A percentile compares a stretch with the other conserved stretches of the same genome.
These are phyloP conservation scores for Helicocarpus griseus DNA, from an alignment of 2,329 filamentous ascomycete species.

Conservation along the genomic window DNA sequence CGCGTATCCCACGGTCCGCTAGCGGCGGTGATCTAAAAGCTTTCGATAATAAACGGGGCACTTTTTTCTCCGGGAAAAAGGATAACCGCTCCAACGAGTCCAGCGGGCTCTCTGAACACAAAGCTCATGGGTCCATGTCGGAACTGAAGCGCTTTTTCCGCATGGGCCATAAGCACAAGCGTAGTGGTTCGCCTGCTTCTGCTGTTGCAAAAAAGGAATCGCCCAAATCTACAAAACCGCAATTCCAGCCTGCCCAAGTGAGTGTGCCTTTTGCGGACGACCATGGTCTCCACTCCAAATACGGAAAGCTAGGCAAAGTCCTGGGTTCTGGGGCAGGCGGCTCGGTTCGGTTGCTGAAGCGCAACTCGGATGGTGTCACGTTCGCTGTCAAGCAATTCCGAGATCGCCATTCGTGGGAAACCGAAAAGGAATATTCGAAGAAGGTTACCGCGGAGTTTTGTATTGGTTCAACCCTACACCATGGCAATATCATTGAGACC, in stretches of 20 bases:
- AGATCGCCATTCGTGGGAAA: constrained; percentile 83
- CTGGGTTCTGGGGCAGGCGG: constrained; percentile 89
- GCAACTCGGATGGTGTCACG: constrained; percentile 81
- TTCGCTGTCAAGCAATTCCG: constrained; percentile 98
- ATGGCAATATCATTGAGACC: constrained; percentile 97
- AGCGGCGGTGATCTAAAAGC: constrained; percentile 32
- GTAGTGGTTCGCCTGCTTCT: constrained; percentile 52
- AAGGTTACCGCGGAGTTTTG: constrained; percentile 98
- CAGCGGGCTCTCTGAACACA: constrained; percentile 36
- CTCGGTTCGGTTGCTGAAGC: constrained; percentile 87
- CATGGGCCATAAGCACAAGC: constrained; percentile 57
- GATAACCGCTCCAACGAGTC: constrained; percentile 41
- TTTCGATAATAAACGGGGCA: constrained; percentile 45
- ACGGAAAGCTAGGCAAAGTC: constrained; percentile 91
- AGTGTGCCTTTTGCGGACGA: constrained; percentile 85
- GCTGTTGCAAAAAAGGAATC: constrained; percentile 48
- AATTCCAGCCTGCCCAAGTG: constrained; percentile 41
- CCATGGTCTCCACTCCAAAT: constrained; percentile 80
- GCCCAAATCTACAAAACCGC: constrained; percentile 42
- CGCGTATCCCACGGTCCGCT: constrained; percentile 37
- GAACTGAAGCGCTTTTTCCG: constrained; percentile 96
- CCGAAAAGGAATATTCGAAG: constrained; percentile 91
- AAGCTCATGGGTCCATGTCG: constrained; percentile 72
- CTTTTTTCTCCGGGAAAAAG: constrained; percentile 47
- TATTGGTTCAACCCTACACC: constrained; percentile 90